Evolutionary conservation across 305 asterid genomes (phyloP), one percentile per base, ranked within the genome.

Genomic region (Fraxinus baroniana): DNA sequence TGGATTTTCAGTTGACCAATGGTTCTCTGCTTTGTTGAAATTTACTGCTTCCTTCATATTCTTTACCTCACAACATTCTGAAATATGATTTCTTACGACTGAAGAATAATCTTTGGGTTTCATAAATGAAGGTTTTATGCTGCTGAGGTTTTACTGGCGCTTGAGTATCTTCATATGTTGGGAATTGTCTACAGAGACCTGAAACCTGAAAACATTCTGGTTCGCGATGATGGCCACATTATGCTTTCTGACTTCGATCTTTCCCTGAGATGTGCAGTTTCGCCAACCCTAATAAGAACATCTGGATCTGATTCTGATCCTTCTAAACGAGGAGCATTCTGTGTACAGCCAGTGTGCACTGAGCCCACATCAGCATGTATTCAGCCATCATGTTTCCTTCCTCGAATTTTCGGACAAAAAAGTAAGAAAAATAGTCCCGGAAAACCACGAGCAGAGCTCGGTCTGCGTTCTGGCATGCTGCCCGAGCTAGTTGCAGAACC

Each of bases 241-340:
- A 96, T 94, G 99, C 98, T 96, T 35, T 94, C 99, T 0, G 98
- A 96, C 79, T 96, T 96, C 52, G 99, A 96, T 82, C 95, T 96
- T 75, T 96, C 99, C 83, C 91, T 96, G 2, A 89, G 97, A 87
- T 94, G 99, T 72, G 89, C 93, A 2, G 98, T 94, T 85, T 96
- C 98, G 32, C 99, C 99, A 0, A 94, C 97, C 82, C 97, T 96
- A 12, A 84, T 96, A 22, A 90, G 92, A 84, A 85, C 88, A n/a
- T 89, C 98, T 4, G 93, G 87, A 0, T 80, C 86, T 32, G 88
- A 86, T 46, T 85, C 86, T 4, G 93, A 92, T 3, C 93, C 95
- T 79, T 88, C 91, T 52, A 90, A 80, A 85, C 85, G 92, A 79
- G 94, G 94, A 22, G 81, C 90, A 55, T 93, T 92, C 91, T 95